Evolutionary conservation across 2,329 filamentous ascomycete genomes (phyloP).

Genomic region (Calonectria ilicicola): DNA sequence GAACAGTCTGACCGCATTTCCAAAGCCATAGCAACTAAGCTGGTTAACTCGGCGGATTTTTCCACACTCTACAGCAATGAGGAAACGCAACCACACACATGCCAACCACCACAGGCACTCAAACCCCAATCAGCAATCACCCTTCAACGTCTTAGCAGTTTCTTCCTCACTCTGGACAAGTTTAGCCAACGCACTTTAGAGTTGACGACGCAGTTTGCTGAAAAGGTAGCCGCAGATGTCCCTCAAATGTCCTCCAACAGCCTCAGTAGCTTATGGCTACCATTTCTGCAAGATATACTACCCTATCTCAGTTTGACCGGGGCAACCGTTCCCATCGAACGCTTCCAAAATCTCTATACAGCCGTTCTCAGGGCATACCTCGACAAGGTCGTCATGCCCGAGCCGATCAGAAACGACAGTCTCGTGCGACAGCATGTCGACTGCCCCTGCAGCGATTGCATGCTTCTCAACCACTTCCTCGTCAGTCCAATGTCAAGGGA

Average conservation of each 20-base stretch:
- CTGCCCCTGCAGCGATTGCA: conserved; percentile 43
- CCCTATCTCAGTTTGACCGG: conserved; percentile 18
- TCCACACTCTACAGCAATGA: background rate
- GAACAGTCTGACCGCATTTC: background rate
- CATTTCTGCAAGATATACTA: conserved; percentile 41
- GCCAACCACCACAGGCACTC: too few relatives aligned
- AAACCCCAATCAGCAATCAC: background rate
- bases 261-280: conserved; percentile 45
- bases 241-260: conserved; percentile 23
- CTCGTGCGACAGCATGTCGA: conserved; percentile 11
- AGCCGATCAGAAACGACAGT: conserved; percentile 21
- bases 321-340: conserved; percentile 19
- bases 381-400: conserved; percentile 32
- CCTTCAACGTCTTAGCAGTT: conserved; percentile 4
- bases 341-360: conserved; percentile 41
- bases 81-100: too few relatives aligned
- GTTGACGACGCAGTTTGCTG: conserved; percentile 31
- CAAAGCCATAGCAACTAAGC: background rate
- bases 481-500: conserved; percentile 1
- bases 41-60: background rate
- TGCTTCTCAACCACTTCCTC: conserved; percentile 43
- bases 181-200: conserved; percentile 28
- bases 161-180: conserved; percentile 24
- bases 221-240: conserved; percentile 31
- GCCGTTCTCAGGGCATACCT: conserved; percentile 37